These are phyloP conservation scores for Lentinula boryana DNA, from an alignment of 768 basidiomycete genomes.

Conservation along the genomic window DNA sequence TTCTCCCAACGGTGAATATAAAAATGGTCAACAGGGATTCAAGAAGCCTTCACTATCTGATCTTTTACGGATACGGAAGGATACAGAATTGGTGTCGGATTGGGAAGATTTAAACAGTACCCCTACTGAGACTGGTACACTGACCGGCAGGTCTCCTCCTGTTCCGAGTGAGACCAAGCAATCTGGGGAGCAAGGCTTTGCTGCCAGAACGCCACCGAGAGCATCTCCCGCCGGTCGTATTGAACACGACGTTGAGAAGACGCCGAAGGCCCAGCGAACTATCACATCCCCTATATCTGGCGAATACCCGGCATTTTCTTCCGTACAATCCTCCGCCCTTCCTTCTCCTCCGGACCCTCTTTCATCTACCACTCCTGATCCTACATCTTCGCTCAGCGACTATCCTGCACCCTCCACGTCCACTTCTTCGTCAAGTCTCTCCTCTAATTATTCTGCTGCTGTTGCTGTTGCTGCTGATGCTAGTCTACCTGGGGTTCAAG, in stretches of 20 bases:
- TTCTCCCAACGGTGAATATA: conserved; percentile 16
- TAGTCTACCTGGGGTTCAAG: conserved; percentile 26
- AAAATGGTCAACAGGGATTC: conserved; percentile 24
- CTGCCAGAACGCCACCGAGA: conserved; percentile 6
- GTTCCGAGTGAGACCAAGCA: background rate
- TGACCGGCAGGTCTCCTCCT: conserved; percentile 26
- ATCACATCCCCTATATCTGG: background rate
- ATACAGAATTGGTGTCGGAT: conserved; percentile 48
- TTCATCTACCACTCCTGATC: conserved; percentile 68
- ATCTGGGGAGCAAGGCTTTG: conserved; percentile 11
- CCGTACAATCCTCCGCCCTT: background rate
- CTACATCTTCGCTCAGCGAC: conserved; percentile 69
- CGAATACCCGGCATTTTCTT: background rate
- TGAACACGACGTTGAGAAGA: conserved; percentile 29
- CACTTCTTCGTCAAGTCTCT: conserved; percentile 66
- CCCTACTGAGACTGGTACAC: conserved; percentile 32
- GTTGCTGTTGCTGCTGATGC: conserved; percentile 23
- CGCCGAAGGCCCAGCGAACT: conserved; percentile 29
- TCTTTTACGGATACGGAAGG: conserved; percentile 50
- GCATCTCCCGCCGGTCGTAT: conserved; percentile 11
- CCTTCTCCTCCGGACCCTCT: conserved; percentile 50
- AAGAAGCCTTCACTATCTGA: conserved; percentile 70
- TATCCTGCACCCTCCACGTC: conserved; percentile 67
- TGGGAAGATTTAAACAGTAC: conserved; percentile 61
- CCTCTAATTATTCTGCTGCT: conserved; percentile 57